These are phyloP conservation scores for Mycena venus DNA, from an alignment of 768 basidiomycete genomes.

Conservation along the genomic window DNA sequence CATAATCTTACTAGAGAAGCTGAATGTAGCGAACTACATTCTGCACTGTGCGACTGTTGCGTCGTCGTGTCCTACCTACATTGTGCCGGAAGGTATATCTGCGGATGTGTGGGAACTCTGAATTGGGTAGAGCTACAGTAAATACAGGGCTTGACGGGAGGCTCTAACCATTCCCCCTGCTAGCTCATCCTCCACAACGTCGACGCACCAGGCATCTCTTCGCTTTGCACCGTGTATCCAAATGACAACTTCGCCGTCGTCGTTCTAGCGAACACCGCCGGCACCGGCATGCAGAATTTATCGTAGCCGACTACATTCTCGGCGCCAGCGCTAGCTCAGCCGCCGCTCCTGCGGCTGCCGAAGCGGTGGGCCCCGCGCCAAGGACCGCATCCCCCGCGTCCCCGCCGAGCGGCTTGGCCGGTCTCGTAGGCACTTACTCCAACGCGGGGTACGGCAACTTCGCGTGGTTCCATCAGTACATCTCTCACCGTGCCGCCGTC, in stretches of 20 bases:
- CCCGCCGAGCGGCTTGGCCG: conserved; percentile 34
- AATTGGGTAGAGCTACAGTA: too few relatives aligned
- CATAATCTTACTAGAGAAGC: too few relatives aligned
- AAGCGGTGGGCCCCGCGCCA: too few relatives aligned
- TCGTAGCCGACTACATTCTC: conserved; percentile 33
- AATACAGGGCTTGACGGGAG: too few relatives aligned
- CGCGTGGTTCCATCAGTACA: conserved; percentile 42
- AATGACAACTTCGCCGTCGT: conserved; percentile 49
- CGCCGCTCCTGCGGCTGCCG: background rate
- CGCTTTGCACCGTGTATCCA: conserved; percentile 48
- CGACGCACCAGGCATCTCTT: conserved; percentile 47
- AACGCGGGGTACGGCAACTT: conserved; percentile 53
- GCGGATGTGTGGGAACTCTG: too few relatives aligned
- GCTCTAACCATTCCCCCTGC: background rate
- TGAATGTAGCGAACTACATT: too few relatives aligned
- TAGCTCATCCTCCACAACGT: conserved; percentile 53
- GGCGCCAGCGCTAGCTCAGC: background rate
- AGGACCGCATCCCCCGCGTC: too few relatives aligned
- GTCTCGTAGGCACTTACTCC: conserved; percentile 51
- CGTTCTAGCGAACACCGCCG: conserved; percentile 44
- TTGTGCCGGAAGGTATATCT: too few relatives aligned
- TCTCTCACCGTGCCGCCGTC: conserved; percentile 39
- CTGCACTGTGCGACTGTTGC: too few relatives aligned
- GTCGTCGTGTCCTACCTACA: too few relatives aligned
- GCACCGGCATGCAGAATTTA: conserved; percentile 18